A percentile compares a stretch with the other conserved stretches of the same genome.
phyloP scores from a whole-genome alignment of 1,284 basidiomycete species.

The Moesziomyces sp. region DNA sequence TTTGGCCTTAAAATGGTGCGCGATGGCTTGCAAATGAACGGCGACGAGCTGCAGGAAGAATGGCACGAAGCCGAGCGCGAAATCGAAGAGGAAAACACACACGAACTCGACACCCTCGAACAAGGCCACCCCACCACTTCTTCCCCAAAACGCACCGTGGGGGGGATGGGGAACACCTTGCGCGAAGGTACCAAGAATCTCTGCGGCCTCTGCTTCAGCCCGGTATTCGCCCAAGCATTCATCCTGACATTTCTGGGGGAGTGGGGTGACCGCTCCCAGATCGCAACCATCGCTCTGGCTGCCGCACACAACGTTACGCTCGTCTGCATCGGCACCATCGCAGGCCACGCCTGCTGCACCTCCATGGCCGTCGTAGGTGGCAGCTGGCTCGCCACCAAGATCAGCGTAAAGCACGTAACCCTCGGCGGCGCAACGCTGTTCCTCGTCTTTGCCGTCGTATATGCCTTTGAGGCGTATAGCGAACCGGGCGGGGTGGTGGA shows the following conservation, averaged over 20 bases:
- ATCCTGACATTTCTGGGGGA: constrained; percentile 95
- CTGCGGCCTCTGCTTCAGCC: constrained; percentile 83
- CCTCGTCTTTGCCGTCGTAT: constrained; percentile 76
- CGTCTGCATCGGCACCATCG: constrained; percentile 86
- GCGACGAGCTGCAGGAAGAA: constrained; percentile 72
- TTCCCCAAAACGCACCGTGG: neutral
- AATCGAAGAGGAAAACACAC: constrained; percentile 84
- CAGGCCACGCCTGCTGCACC: constrained; percentile 90
- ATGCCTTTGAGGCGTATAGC: constrained; percentile 69
- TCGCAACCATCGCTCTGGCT: constrained; percentile 94
- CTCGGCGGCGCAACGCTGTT: constrained; percentile 84
- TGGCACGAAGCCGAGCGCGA: constrained; percentile 76
- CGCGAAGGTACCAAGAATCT: constrained; percentile 82
- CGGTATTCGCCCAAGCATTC: constrained; percentile 95
- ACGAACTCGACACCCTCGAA: constrained; percentile 72
- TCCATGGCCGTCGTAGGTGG: constrained; percentile 89
- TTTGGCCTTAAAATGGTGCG: constrained; percentile 61
- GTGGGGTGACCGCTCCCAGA: constrained; percentile 98
- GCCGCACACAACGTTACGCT: constrained; percentile 87
- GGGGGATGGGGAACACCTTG: neutral
- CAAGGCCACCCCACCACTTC: constrained; percentile 10
- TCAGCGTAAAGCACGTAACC: constrained; percentile 73
- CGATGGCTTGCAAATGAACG: constrained; percentile 56
- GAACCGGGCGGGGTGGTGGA: neutral
- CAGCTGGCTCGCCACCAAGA: constrained; percentile 75